phyloP scores from a whole-genome alignment of 306 rosid species.

The Lotus japonicus region DNA sequence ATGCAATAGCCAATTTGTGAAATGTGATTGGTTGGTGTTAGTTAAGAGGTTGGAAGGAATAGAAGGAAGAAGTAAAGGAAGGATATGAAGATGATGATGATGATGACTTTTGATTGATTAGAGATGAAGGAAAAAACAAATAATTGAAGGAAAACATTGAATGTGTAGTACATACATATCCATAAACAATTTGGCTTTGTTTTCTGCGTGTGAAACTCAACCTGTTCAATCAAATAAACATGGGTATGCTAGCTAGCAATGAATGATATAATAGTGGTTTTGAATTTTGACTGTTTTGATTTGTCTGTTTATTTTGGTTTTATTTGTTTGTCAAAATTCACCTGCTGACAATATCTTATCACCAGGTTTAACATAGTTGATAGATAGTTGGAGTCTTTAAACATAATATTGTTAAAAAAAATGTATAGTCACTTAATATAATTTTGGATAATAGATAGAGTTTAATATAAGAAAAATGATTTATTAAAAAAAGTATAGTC shows the following conservation, averaged over 20 bases:
- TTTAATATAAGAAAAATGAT: too few species aligned
- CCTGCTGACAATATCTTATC: conserved; percentile 11
- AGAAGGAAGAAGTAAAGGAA: too few species aligned
- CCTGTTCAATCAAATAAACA: background rate
- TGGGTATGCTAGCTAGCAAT: conserved; percentile 6
- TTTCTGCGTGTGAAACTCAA: conserved; percentile 2
- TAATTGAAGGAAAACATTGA: background rate
- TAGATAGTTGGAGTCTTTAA: too few species aligned
- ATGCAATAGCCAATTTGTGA: background rate
- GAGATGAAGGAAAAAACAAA: background rate
- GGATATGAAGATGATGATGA: background rate
- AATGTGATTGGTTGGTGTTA: background rate
- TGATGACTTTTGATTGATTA: background rate
- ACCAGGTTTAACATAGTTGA: too few species aligned
- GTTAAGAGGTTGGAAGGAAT: background rate
- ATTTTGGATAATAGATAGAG: too few species aligned
- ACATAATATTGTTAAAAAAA: too few species aligned
- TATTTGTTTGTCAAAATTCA: background rate
- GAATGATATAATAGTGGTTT: conserved; percentile 1
- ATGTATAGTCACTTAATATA: too few species aligned
- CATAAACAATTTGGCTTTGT: conserved; percentile 1
- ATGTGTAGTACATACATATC: background rate
- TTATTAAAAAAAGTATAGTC: too few species aligned
- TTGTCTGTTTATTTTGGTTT: background rate
- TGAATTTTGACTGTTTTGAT: conserved; percentile 41